Evolutionary conservation across 169 alveolate species (phyloP), one percentile per base, ranked within the genome.

Genomic region (Pseudocohnilembus persalinus): DNA sequence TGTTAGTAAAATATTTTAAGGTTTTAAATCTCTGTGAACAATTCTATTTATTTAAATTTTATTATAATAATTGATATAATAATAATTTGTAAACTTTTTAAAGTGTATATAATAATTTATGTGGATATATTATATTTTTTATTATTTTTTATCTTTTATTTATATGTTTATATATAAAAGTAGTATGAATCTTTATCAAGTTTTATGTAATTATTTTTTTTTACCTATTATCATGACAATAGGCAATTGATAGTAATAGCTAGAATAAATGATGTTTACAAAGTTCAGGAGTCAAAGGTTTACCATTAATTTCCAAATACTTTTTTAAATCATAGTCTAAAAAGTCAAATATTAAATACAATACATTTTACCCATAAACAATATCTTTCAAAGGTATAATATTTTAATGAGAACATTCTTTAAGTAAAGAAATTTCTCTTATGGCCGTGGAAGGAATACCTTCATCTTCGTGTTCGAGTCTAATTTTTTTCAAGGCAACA

Each of bases 401-500:
- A 93, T 98, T 98, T 24, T 97, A 98, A 89, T 98, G 99, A 28
- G 91, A 85, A 28, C 96, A 76, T 76, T 90, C 95, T 83, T 92
- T 87, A 28, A 96, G 81, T n/a, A 96, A 83, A 0, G 97, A 91
- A 31, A 96, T 94, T 90, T 96, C 98, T 85, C 98, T 86, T 63
- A 96, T 92, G 24, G 98, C 96, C 31, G 97, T 94, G 33, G 95
- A 90, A 1, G 98, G 98, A 28, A 96, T 94, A 30, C 97, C 98
- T 90, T 96, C 97, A 77, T 93, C 96, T 87, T 96, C 97, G 82
- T 92, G 88, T 83, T 94, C 96, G 74, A 92, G 82, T 79, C 96
- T 96, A 29, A 98, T 96, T 91, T 98, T 98, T 92, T 98, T 98
- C 11, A 98, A 94, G 27, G 99, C 99, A 0, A 97, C 98, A 74